These are phyloP conservation scores for Syncephalastrum monosporum DNA, from an alignment of 371 early-diverging fungal species.

Conservation along the genomic window DNA sequence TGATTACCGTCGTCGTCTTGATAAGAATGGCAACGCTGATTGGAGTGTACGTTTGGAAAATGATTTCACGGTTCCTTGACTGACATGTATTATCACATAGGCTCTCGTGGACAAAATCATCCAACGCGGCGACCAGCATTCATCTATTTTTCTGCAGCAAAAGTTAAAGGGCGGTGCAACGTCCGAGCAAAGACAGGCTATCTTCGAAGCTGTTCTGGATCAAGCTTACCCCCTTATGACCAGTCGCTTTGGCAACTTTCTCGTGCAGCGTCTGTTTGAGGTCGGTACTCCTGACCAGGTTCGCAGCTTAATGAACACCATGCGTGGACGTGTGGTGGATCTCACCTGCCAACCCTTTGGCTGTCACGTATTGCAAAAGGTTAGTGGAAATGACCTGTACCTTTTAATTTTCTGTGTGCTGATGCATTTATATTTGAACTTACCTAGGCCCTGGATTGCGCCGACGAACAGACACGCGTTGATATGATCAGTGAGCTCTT, in stretches of 20 bases:
- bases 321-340: slow-evolving; percentile 63
- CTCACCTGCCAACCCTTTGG: slow-evolving; percentile 77
- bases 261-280: slow-evolving; percentile 74
- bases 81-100: slow-evolving; percentile 7
- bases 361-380: slow-evolving; percentile 81
- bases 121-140: slow-evolving; percentile 74
- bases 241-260: slow-evolving; percentile 79
- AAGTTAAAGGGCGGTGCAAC: slow-evolving; percentile 59
- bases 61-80: not conserved
- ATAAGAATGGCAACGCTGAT: slow-evolving; percentile 27
- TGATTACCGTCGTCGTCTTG: slow-evolving; percentile 29
- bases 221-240: slow-evolving; percentile 66
- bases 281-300: slow-evolving; percentile 63
- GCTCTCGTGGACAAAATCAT: slow-evolving; percentile 65
- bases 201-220: slow-evolving; percentile 59
- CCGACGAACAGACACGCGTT: slow-evolving; percentile 60
- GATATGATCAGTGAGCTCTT: slow-evolving; percentile 63
- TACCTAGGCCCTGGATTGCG: slow-evolving; percentile 57
- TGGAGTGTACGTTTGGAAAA: slow-evolving; percentile 28
- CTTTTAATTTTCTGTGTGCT: not conserved
- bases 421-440: not conserved
- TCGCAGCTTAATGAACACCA: slow-evolving; percentile 49
- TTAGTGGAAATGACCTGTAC: slow-evolving; percentile 8
- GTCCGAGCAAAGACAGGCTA: slow-evolving; percentile 49
- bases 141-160: slow-evolving; percentile 75